Conservation (phyloP, 2,329 filamentous ascomycete species). For the Apiospora saccharicola region DNA sequence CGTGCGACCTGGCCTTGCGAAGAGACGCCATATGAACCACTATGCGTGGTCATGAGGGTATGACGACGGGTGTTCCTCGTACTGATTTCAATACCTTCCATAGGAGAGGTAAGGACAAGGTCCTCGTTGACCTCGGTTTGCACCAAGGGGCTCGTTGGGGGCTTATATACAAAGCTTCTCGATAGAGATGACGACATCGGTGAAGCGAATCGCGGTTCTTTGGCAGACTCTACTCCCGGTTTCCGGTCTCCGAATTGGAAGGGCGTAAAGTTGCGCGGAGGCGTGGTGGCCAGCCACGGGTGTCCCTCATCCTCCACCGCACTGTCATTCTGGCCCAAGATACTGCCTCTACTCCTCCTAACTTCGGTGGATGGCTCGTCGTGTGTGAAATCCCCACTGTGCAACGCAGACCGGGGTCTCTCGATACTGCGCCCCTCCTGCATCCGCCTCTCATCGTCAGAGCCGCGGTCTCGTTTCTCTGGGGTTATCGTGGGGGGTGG, state of each 20-base stretch:
- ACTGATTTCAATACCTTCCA: slow-evolving; percentile 59
- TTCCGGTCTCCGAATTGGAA: slow-evolving; percentile 52
- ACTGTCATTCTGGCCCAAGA: neutral
- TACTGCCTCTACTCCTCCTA: slow-evolving; percentile 32
- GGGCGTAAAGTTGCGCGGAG: slow-evolving; percentile 58
- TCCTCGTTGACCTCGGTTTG: slow-evolving; percentile 88
- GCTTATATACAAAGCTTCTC: slow-evolving; percentile 82
- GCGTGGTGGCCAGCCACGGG: slow-evolving; percentile 63
- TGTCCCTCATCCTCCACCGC: slow-evolving; percentile 26
- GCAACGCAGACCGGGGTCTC: slow-evolving; percentile 79
- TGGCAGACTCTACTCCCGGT: neutral
- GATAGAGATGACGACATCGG: slow-evolving; percentile 76
- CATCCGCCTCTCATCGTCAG: slow-evolving; percentile 51
- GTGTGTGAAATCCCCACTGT: slow-evolving; percentile 71
- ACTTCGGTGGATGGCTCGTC: slow-evolving; percentile 41
- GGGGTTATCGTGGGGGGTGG: slow-evolving; percentile 58
- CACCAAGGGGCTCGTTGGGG: slow-evolving; percentile 91
- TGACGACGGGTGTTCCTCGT: slow-evolving; percentile 64
- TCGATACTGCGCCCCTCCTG: slow-evolving; percentile 72
- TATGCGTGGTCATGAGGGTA: slow-evolving; percentile 72
- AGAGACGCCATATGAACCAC: slow-evolving; percentile 52
- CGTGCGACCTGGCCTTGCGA: slow-evolving; percentile 42
- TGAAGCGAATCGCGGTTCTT: slow-evolving; percentile 49
- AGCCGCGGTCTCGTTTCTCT: slow-evolving; percentile 48
- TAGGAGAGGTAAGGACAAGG: slow-evolving; percentile 65